Conservation (phyloP, 495 filamentous ascomycete genomes). For the Penicillium cinerascens region DNA sequence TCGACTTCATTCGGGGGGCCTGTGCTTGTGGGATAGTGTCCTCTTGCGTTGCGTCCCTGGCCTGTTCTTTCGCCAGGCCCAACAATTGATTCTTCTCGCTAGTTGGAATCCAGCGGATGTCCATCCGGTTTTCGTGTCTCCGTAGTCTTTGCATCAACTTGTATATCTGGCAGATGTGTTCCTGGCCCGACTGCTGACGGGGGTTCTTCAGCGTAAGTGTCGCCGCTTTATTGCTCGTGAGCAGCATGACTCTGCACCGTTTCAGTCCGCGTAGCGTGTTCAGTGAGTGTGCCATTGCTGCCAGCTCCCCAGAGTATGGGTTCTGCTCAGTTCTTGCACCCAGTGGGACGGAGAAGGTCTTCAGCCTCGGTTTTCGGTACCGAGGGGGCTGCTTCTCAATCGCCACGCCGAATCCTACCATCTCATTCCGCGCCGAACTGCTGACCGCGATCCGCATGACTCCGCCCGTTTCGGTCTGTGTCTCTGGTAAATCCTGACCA, state of each 20-base stretch:
- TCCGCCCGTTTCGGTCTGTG: not conserved
- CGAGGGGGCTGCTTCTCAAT: slow-evolving; percentile 11
- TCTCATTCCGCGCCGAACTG: slow-evolving; percentile 12
- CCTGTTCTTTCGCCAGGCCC: slow-evolving; percentile 25
- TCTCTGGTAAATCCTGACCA: not conserved
- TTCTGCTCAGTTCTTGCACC: too few relatives aligned
- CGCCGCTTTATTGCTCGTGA: slow-evolving; percentile 17
- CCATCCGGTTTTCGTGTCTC: slow-evolving; percentile 18
- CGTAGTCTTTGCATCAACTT: slow-evolving; percentile 18
- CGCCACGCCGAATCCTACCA: slow-evolving; percentile 12
- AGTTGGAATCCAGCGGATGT: slow-evolving; percentile 11
- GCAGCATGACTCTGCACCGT: slow-evolving; percentile 6
- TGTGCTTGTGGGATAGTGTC: slow-evolving; percentile 9
- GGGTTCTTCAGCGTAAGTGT: slow-evolving; percentile 12
- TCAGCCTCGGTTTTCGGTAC: slow-evolving; percentile 11
- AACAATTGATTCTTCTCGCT: slow-evolving; percentile 18
- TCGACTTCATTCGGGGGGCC: slow-evolving; percentile 12
- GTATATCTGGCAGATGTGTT: slow-evolving; percentile 19
- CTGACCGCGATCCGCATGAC: slow-evolving; percentile 5
- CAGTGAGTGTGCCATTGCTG: slow-evolving; percentile 4
- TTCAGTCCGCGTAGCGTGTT: slow-evolving; percentile 9
- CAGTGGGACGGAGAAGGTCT: slow-evolving; percentile 8
- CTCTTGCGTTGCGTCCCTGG: slow-evolving; percentile 15
- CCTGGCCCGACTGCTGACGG: too few relatives aligned
- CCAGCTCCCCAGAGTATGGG: slow-evolving; percentile 12